phyloP scores from a whole-genome alignment of 805 yeast species.

The Pichia rugopelliculosa region DNA sequence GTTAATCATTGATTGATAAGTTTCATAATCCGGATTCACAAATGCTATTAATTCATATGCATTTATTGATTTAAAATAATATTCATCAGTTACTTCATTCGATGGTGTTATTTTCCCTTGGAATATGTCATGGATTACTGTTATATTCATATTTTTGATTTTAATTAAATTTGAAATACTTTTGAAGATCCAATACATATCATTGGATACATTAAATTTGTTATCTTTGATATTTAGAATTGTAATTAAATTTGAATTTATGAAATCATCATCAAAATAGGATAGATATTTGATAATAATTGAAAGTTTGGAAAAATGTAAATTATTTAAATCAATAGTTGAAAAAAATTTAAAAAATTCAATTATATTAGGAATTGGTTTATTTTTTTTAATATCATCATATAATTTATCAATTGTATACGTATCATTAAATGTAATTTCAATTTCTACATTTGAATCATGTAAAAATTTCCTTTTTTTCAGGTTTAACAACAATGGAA shows the following conservation, averaged over 20 bases:
- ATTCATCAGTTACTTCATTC: background rate
- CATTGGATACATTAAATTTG: background rate
- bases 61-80: background rate
- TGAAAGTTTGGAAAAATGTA: background rate
- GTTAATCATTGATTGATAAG: background rate
- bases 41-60: background rate
- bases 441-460: background rate
- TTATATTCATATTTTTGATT: background rate
- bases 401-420: background rate
- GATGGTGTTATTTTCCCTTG: background rate
- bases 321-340: background rate
- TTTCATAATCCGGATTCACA: constrained; percentile 1
- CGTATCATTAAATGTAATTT: background rate
- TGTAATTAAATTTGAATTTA: background rate
- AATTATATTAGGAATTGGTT: background rate
- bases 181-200: constrained; percentile 7
- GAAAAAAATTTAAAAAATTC: background rate
- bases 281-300: background rate
- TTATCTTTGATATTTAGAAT: background rate
- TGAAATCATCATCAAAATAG: background rate
- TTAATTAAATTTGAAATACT: background rate
- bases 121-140: background rate
- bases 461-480: background rate
- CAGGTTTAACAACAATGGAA: background rate
- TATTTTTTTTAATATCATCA: background rate